Base-by-base conservation (phyloP, 106 monocot species). In the Allium sativum region DNA sequence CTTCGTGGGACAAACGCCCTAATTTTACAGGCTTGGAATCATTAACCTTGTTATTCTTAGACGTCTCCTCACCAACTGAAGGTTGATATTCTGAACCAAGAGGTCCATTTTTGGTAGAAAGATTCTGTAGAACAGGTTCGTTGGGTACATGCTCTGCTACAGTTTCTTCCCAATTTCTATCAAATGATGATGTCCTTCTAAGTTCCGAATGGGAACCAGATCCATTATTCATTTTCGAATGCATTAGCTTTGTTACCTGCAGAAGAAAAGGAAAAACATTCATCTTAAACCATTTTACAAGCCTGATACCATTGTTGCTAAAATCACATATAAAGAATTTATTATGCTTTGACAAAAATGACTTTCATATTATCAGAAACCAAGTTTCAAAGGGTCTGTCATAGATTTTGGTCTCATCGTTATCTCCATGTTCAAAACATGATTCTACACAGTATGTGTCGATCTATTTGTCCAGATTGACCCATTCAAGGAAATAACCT, bases 131-230 rank as follows among this genome's bases (percentile, higher is more conserved):
- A 44, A 82, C 75, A 46, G 79, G 84, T 76, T 91, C 98, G 70
- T 88, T 82, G 45, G 79, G 72, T 43, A 77, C 72, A 20, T 82
- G 80, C 44, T 88, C 98, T 1, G 73, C 69, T 21, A 82, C 66
- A 68, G 75, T 88, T 65, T 92, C 98, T 74, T 88, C 98, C 77
- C 76, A 82, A 43, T 82, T 72, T 62, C 76, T 69, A 71, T 92
- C 92, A 73, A 78, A 82, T 40, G 98, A 92, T 59, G 88, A 82
- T 60, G 98, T 78, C 46, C 78, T 64, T 42, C 81, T 75, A 55
- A 92, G 77, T 62, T 85, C 92, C n/a, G 85, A 62, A 72, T 60
- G 82, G 53, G 87, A 82, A 59, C 79, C 75, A 55, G 64, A 74
- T 14, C 65, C 48, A 12, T 43, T 64, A 55, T 78, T 83, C 63